A percentile compares a stretch with the other conserved stretches of the same genome.
phyloP scores from a whole-genome alignment of 2,329 filamentous ascomycete species.

The Arthrobotrys musiformis region DNA sequence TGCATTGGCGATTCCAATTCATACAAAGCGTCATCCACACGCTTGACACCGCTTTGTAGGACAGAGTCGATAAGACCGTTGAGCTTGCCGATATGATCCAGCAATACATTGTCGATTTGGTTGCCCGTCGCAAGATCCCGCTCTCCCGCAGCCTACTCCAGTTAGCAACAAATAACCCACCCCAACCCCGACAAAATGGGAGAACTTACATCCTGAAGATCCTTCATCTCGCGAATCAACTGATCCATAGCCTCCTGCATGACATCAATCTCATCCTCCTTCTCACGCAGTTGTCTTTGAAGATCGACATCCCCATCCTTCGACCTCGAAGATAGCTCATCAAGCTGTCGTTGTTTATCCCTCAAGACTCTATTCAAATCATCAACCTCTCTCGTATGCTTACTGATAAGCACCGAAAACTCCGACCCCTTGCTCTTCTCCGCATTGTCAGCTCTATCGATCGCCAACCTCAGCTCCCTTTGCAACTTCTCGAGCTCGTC shows the following conservation, averaged over 20 bases:
- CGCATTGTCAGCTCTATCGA: conserved; percentile 89
- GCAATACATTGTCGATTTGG: conserved; percentile 88
- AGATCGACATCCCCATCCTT: conserved; percentile 85
- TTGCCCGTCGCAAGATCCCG: conserved; percentile 85
- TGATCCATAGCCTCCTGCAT: conserved; percentile 99
- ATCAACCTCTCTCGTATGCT: conserved; percentile 97
- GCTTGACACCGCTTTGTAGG: conserved; percentile 87
- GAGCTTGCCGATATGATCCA: conserved; percentile 89
- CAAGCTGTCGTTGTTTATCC: conserved; percentile 86
- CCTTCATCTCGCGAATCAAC: conserved; percentile 89
- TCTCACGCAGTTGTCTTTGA: conserved; percentile 85
- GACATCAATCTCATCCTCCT: conserved; percentile 97
- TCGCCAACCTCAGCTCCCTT: conserved; percentile 89
- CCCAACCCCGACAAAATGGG: not conserved
- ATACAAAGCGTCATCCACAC: conserved; percentile 95
- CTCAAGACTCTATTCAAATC: conserved; percentile 91
- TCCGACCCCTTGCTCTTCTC: conserved; percentile 95
- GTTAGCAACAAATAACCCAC: not conserved
- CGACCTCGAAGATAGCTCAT: conserved; percentile 81
- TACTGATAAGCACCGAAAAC: conserved; percentile 89
- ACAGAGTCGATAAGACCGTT: conserved; percentile 98
- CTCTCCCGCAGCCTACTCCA: conserved; percentile 73
- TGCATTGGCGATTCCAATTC: conserved; percentile 98
- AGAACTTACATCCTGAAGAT: conserved; percentile 72
- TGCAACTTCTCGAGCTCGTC: conserved; percentile 95